Base-by-base conservation (phyloP, 495 filamentous ascomycete species). In the Schizothecium vesticola region DNA sequence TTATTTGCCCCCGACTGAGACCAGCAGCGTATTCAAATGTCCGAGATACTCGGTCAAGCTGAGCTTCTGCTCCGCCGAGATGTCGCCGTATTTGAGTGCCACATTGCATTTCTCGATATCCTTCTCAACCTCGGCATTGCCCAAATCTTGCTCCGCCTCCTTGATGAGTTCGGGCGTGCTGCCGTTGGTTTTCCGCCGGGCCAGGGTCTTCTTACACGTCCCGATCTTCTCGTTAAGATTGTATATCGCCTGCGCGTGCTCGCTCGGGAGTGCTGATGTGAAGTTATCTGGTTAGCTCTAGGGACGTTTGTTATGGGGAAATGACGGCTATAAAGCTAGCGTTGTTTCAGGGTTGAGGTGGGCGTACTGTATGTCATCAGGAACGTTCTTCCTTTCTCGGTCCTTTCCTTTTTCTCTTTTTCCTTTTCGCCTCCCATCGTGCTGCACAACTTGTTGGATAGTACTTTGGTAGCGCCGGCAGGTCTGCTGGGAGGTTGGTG, bases 391-490 rank as follows among this genome's bases (percentile, higher is more conserved):
- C 56, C 56, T 59, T 59, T 59, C 7, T 11, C 56, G 21, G 21
- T 59, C 56, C 56, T 59, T 59, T 59, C 56, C 12, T 59, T 59
- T 11, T 59, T 23, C 11, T 13, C 9, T 23, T 59, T 23, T 59
- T 59, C 56, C 56, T 59, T 59, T 11, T 23, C 56, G 56, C 21
- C 56, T 8, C 56, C 56, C 56, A 59, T 59, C 9, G 56, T 23
- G 56, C 56, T 59, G 21, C 21, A 59, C 56, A 23, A n/a, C 56
- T 59, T 59, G n/a, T n/a, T n/a, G n/a, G n/a, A n/a, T n/a, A n/a
- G n/a, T 59, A n/a, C 56, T 23, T 59, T 59, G 56, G 56, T 59
- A 59, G 56, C 56, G 56, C 56, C 56, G 21, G 56, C 56, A 59
- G 56, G 56, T 59, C 21, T 59, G 56, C 21, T 59, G 56, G 56